Conservation (phyloP, 1,284 basidiomycete genomes). For the Pseudomicrostroma phylloplanum region DNA sequence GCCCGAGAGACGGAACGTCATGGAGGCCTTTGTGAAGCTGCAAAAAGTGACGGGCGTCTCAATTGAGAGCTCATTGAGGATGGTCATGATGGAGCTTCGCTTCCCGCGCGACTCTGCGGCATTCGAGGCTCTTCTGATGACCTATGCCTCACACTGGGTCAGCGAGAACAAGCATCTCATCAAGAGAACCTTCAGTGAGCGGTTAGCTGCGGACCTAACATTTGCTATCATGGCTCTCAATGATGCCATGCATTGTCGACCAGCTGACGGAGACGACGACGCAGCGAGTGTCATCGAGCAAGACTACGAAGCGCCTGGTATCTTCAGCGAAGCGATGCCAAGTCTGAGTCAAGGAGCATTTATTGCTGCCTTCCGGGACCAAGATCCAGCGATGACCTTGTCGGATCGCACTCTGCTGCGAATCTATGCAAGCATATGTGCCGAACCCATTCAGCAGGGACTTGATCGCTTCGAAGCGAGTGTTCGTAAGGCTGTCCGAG, state of each 20-base stretch:
- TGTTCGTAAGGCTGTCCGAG: conserved; percentile 21
- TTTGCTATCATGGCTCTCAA: conserved; percentile 80
- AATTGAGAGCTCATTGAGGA: conserved; percentile 80
- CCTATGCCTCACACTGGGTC: conserved; percentile 82
- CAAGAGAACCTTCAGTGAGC: conserved; percentile 39
- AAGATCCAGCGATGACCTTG: conserved; percentile 27
- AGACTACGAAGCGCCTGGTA: conserved; percentile 18
- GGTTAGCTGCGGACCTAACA: conserved; percentile 59
- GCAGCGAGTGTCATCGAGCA: conserved; percentile 2
- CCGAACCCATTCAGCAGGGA: conserved; percentile 36
- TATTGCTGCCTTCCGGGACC: conserved; percentile 29
- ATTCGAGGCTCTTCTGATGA: conserved; percentile 61
- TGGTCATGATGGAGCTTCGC: conserved; percentile 68
- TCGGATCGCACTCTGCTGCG: conserved; percentile 41
- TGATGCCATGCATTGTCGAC: conserved; percentile 50
- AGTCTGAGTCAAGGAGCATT: conserved; percentile 29
- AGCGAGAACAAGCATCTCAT: conserved; percentile 62
- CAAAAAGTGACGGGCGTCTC: conserved; percentile 76
- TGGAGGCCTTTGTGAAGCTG: conserved; percentile 76
- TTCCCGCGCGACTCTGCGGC: conserved; percentile 67
- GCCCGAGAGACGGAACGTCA: conserved; percentile 64
- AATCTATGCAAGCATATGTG: conserved; percentile 33
- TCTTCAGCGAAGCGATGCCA: conserved; percentile 26
- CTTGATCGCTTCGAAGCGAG: conserved; percentile 11
- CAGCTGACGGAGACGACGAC: neutral